Evolutionary conservation across 495 filamentous ascomycete genomes (phyloP), one percentile per base, ranked within the genome.

Genomic region (Aspergillus sclerotioniger): DNA sequence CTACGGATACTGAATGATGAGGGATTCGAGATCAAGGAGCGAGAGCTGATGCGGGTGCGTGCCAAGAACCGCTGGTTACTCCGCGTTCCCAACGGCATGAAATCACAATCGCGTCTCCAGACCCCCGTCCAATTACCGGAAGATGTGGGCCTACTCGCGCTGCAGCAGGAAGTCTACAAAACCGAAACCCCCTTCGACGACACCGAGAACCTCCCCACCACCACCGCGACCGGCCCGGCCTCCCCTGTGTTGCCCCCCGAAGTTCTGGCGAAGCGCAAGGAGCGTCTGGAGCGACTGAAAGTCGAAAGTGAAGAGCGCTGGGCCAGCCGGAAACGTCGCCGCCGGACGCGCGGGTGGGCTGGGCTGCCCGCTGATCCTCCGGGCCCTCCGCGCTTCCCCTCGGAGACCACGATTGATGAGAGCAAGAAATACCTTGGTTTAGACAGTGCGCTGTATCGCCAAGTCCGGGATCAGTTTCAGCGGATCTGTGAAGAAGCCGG

Each of bases 381-480:
- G 5, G 83, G 81, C 16, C 88, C 88, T 15, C 89, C 89, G 39
- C 84, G 90, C 46, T 92, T 88, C 66, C 88, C 88, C 0, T 91
- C 88, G 6, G 90, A 93, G 65, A 91, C 86, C 9, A 91, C 90
- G 0, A 82, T 94, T 54, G 86, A 89, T 62, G 90, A 94, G 65
- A 84, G 86, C 71, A 91, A 91, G 64, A 76, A 79, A 16, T 86
- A 84, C 62, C 74, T 94, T 35, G 80, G 74, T 48, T 73, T 93
- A 44, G 85, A 88, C 65, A 82, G 79, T 54, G 64, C 74, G 2
- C 71, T 79, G 47, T 94, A 94, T 68, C 79, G 75, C 33, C 65
- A 83, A 58, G 67, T 90, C 6, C 79, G 90, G 29, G 76, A 84
- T 25, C 81, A 83, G n/a, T 92, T 91, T 57, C 80, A 86, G 57